Evolutionary conservation across 345 rosid species (phyloP), one percentile per base, ranked within the genome.

Genomic region (Erysimum cheiranthoides): DNA sequence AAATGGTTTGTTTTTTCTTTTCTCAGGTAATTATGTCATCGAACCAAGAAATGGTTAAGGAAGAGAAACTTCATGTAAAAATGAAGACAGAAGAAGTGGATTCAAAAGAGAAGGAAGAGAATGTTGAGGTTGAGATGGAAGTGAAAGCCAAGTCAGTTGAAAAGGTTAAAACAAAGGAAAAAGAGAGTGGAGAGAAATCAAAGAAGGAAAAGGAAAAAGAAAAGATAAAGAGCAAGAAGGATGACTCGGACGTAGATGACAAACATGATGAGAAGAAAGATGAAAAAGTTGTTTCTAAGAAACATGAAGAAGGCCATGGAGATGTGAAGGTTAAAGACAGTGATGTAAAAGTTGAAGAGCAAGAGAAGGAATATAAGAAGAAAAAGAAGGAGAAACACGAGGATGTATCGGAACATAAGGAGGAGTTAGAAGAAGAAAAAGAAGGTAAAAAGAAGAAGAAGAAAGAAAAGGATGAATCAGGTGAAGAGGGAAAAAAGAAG

Each of bases 71-170:
- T 74, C 81, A 87, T 67, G 52, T 86, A 27, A 84, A 79, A 79
- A 60, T 88, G 73, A 84, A 89, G 85, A 54, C 84, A 16, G 70
- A 85, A 43, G 90, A 84, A 63, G 12, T 45, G 62, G 79, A 77
- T 46, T 10, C 82, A 17, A 71, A 47, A 3, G 81, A 45, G 68
- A 68, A 74, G 39, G 82, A 71, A 50, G 81, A 78, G 27, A 78
- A 84, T 35, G 67, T 77, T 32, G 82, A 83, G 84, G 63, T 79
- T 52, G 91, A 86, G 65, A 65, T 85, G 74, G 87, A 86, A 59
- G 77, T 86, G 80, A 84, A 91, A 81, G 78, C 87, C 21, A 86
- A 89, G 78, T 76, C 88, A 1, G 66, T 58, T 0, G 89, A 89
- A 82, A 87, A 88, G 78, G 86, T 82, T 46, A 85, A 87, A 77